Conservation (phyloP, 2,329 filamentous ascomycete genomes). For the Knufia petricola region DNA sequence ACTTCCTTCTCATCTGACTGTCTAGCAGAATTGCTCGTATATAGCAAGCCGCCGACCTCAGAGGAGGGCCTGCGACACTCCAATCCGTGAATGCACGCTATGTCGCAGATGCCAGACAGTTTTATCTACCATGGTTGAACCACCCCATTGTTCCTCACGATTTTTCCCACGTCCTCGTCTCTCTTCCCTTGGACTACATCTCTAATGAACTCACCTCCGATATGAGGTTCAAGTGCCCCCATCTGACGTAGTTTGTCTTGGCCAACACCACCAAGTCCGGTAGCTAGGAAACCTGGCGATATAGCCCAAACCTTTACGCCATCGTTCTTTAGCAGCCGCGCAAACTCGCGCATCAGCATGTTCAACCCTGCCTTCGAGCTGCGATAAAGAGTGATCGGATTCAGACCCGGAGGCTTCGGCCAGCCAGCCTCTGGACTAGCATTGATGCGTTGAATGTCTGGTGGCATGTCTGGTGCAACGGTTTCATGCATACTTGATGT, state of each 20-base stretch:
- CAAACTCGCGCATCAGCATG: slow-evolving; percentile 42
- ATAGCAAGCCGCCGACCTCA: too few species aligned
- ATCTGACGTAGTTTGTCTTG: slow-evolving; percentile 22
- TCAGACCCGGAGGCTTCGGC: slow-evolving; percentile 29
- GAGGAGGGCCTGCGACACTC: too few species aligned
- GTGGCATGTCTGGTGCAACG: slow-evolving; percentile 13
- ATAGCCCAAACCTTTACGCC: slow-evolving; percentile 43
- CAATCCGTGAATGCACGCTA: too few species aligned
- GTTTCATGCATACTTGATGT: slow-evolving; percentile 29
- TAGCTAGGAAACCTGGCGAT: slow-evolving; percentile 43
- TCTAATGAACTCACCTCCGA: slow-evolving; percentile 25
- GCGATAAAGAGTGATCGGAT: slow-evolving; percentile 28
- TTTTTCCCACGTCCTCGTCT: slow-evolving; percentile 29
- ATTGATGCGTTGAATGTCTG: slow-evolving; percentile 18
- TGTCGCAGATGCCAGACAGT: too few species aligned
- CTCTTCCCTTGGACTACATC: slow-evolving; percentile 24
- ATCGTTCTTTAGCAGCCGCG: slow-evolving; percentile 36
- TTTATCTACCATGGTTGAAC: slow-evolving; percentile 5
- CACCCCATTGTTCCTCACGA: not conserved
- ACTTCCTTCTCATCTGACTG: too few species aligned
- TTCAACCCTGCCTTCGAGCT: slow-evolving; percentile 38
- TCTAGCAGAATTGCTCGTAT: too few species aligned
- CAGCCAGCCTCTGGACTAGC: slow-evolving; percentile 27
- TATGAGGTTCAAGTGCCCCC: slow-evolving; percentile 25
- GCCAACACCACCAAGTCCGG: slow-evolving; percentile 32